A percentile compares a stretch with the other conserved stretches of the same genome.
Conservation (phyloP, 2,329 filamentous ascomycete species). For the Fusarium sp. region DNA sequence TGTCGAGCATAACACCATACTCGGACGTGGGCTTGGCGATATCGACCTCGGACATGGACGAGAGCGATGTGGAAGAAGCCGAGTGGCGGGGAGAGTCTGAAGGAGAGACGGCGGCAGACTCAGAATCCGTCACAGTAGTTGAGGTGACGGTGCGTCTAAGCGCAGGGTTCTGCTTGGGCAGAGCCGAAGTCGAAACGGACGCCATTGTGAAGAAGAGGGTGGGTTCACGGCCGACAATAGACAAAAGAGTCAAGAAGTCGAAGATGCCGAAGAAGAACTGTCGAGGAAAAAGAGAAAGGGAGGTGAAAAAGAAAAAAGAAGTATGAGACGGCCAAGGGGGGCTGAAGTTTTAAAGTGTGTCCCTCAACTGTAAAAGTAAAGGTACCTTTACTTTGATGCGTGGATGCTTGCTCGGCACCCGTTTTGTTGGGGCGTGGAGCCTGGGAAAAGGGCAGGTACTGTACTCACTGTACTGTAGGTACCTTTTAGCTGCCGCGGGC, state of each 20-base stretch:
- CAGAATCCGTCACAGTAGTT: slow-evolving; percentile 59
- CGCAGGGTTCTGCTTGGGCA: slow-evolving; percentile 53
- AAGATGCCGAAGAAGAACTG: slow-evolving; percentile 17
- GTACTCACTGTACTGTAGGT: neutral
- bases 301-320: slow-evolving; percentile 1
- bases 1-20: slow-evolving; percentile 81
- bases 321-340: slow-evolving; percentile 14
- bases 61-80: slow-evolving; percentile 89
- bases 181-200: slow-evolving; percentile 54
- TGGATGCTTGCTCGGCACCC: slow-evolving; percentile 35
- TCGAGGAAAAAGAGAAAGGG: neutral
- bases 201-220: slow-evolving; percentile 52
- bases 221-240: slow-evolving; percentile 29
- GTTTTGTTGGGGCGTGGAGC: slow-evolving; percentile 45
- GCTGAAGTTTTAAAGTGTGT: slow-evolving; percentile 34
- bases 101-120: slow-evolving; percentile 66
- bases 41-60: slow-evolving; percentile 79
- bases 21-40: slow-evolving; percentile 44
- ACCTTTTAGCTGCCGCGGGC: neutral
- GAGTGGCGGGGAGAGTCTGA: slow-evolving; percentile 68
- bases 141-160: slow-evolving; percentile 60
- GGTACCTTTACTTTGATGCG: neutral
- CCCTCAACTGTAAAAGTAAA: slow-evolving; percentile 2
- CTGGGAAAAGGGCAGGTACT: slow-evolving; percentile 21
- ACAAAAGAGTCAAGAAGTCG: slow-evolving; percentile 35